Base-by-base conservation (phyloP, 2,329 filamentous ascomycete species). In the Aspergillus quadricinctus region DNA sequence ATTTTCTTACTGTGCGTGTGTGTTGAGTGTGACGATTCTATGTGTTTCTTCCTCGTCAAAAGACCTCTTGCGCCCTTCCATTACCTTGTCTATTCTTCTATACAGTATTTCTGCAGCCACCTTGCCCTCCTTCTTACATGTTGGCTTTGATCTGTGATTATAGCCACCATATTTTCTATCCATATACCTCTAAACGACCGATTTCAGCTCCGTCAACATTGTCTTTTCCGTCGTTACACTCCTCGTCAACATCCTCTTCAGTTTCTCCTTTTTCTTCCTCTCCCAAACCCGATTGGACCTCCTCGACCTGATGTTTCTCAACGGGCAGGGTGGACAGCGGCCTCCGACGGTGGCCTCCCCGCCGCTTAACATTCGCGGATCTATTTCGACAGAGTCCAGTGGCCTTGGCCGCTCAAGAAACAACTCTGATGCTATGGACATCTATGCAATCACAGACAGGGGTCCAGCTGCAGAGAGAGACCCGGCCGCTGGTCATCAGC, bases 391-490 rank as follows among this genome's bases (percentile, higher is more conserved):
- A 6, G 58, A 59, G 3, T 55, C 64, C 23, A 67, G 62, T 55
- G 68, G 69, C n/a, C 59, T 64, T 27, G 58, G 59, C 37, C 65
- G 68, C 10, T 68, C 69, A 29, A 66, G 71, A 49, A 69, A 72
- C 35, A 69, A 70, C 7, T 73, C 71, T 9, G 69, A 70, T 7
- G 69, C 70, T 1, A 73, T 73, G 71, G 69, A 72, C 31, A 69
- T 73, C 49, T 67, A 72, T 49, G 58, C 60, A 29, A 66, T 72
- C 49, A 70, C 70, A 25, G 69, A 71, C 48, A 60, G 67, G 58
- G 67, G 71, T 52, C 64, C 31, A 4, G 31, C 64, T 7, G 50
- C 56, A 6, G 62, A 66, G 35, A 61, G 60, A 53, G 61, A 64
- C 11, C 57, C 60, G 19, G 55, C 61, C 49, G 55, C 58, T 40